Evolutionary conservation across 208 protist species (phyloP).

Genomic region (Tetramitus jugosus): DNA sequence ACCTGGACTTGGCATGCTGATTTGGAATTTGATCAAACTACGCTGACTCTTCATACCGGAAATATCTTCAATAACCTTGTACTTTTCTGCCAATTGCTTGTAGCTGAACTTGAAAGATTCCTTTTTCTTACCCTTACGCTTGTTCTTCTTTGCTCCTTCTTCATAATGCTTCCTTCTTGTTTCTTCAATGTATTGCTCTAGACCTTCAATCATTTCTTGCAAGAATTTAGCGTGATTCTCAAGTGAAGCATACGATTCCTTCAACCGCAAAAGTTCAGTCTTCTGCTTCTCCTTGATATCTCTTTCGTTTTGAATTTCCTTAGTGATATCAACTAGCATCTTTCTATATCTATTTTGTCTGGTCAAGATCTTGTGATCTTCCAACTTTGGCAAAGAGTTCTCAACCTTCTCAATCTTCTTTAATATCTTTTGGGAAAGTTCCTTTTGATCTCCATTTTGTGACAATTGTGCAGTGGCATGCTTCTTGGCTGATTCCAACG

Average conservation of each 20-base stretch:
- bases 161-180: conserved; percentile 44
- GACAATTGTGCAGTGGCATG: conserved; percentile 34
- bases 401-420: conserved; percentile 48
- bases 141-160: conserved; percentile 36
- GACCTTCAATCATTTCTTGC: conserved; percentile 46
- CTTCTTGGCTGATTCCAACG: conserved; percentile 32
- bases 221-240: conserved; percentile 43
- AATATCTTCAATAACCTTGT: conserved; percentile 47
- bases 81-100: conserved; percentile 25
- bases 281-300: conserved; percentile 46
- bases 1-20: conserved; percentile 41
- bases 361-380: conserved; percentile 29
- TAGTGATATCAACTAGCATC: conserved; percentile 48
- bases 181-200: conserved; percentile 44
- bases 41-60: conserved; percentile 32
- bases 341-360: conserved; percentile 42
- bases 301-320: conserved; percentile 46
- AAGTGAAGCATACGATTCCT: conserved; percentile 33
- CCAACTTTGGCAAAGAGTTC: conserved; percentile 21
- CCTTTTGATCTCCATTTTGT: conserved; percentile 21
- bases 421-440: conserved; percentile 42
- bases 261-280: conserved; percentile 43
- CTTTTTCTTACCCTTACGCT: conserved; percentile 24
- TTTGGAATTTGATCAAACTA: conserved; percentile 44
- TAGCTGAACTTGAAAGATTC: conserved; percentile 33